Conservation (phyloP, 352 stramenopile species). For the Phytophthora agathidicida region DNA sequence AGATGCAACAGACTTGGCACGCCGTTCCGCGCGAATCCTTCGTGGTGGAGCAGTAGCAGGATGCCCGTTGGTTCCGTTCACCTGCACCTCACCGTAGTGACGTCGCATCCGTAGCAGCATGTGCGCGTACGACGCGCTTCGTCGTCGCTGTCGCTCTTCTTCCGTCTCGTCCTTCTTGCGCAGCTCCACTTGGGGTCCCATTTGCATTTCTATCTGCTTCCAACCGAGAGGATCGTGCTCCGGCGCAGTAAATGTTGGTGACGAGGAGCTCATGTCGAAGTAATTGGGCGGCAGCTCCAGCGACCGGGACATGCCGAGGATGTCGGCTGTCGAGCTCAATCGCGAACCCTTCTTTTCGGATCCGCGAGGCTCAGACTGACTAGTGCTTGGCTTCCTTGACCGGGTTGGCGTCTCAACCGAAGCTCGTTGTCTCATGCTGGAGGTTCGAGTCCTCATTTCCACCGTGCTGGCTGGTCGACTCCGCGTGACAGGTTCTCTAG, state of each 20-base stretch:
- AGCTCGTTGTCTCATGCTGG: slow-evolving; percentile 1
- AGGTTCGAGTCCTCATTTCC: slow-evolving; percentile 5
- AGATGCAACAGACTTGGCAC: slow-evolving; percentile 19
- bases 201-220: slow-evolving; percentile 11
- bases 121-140: slow-evolving; percentile 24
- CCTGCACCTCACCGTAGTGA: slow-evolving; percentile 34
- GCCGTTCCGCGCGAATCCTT: slow-evolving; percentile 21
- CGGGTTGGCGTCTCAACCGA: slow-evolving; percentile 19
- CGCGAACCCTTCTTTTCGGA: slow-evolving; percentile 27
- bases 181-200: slow-evolving; percentile 10
- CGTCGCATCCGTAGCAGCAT: slow-evolving; percentile 36
- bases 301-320: slow-evolving; percentile 28
- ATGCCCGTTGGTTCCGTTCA: slow-evolving; percentile 16
- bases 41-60: slow-evolving; percentile 29
- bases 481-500: slow-evolving; percentile 15
- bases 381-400: slow-evolving; percentile 7
- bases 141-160: slow-evolving; percentile 34
- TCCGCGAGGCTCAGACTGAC: slow-evolving; percentile 6
- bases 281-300: slow-evolving; percentile 30
- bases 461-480: slow-evolving; percentile 8
- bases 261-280: slow-evolving; percentile 32
- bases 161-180: slow-evolving; percentile 26
- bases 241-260: slow-evolving; percentile 15
- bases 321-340: slow-evolving; percentile 33
- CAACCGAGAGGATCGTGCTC: slow-evolving; percentile 9